Evolutionary conservation across 2,329 filamentous ascomycete genomes (phyloP), one percentile per base, ranked within the genome.

Genomic region (Tricladium varicosporioides): DNA sequence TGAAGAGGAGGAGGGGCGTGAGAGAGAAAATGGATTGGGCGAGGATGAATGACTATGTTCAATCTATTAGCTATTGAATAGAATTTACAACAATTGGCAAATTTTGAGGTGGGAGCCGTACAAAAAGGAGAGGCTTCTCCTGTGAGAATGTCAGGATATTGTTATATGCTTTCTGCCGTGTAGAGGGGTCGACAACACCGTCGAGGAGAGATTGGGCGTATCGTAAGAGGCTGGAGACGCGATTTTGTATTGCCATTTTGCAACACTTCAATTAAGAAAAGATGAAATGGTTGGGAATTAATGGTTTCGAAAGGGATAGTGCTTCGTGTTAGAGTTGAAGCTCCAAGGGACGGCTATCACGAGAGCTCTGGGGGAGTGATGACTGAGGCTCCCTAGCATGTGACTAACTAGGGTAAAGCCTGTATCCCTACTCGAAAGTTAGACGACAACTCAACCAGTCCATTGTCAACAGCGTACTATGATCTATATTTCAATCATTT

Each of bases 1-100:
- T 61, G 75, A 94, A 93, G 60, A 92, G 74, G 43, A 85, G 72
- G 57, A 92, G 66, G 1, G 90, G 90, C 13, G 89, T 71, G 56
- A 84, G 80, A 13, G 84, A 85, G 60, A 92, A 78, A 57, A 84
- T 70, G 57, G 86, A 66, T 70, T 92, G 89, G 31, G 80, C 76
- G 47, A 82, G 73, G 56, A 91, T 69, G 70, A 94, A 90, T 57
- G 85, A 83, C 88, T 91, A 61, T 53, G 2, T 9, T n/a, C n/a
- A n/a, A 2, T 8, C 48, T 32, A 55, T 66, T 33, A 63, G 53
- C 46, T 48, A 19, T 61, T 53, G 16, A 62, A 47, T 16, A n/a
- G n/a, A n/a, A n/a, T n/a, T n/a, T n/a, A n/a, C n/a, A n/a, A n/a
- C n/a, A n/a, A n/a, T n/a, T n/a, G n/a, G n/a, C n/a, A n/a, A n/a